Evolutionary conservation across 768 basidiomycete genomes (phyloP), one percentile per base, ranked within the genome.

Genomic region (Calocybe indica): DNA sequence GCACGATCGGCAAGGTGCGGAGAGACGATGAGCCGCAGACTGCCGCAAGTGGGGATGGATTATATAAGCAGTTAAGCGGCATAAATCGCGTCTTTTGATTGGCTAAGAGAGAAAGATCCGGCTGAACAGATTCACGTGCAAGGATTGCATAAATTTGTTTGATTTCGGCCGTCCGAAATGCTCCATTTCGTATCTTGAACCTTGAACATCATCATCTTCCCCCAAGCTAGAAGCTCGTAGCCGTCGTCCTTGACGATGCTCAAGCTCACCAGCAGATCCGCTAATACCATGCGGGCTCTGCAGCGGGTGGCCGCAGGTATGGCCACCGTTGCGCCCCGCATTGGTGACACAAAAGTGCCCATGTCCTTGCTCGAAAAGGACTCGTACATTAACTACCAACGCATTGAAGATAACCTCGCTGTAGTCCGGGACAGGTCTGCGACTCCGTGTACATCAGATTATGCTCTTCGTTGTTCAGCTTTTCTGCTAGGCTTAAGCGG

Each of bases 371-470:
- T 92, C 53, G 90, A 92, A 67, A 82, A 84, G 62, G 80, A 75
- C 57, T 82, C 80, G 38, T 92, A 80, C 63, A 92, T 93, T 69
- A 93, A 93, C 80, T 92, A 93, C 68, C 91, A 93, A 70, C 86
- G 94, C 49, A 97, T 98, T 64, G 94, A 98, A 74, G 93, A 97
- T 68, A 97, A 94, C 76, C 86, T 98, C 52, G 83, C 78, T 55
- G 66, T 95, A 62, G 81, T 97, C 48, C 85, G 92, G 56, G 74
- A 83, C 45, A 81, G 93, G 93, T 93, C 34, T 45, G 46, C 37
- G 33, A n/a, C 15, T 46, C 33, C 10, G 40, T 39, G 43, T 12
- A 13, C 14, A 29, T 31, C 10, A 7, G 9, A 22, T n/a, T 39
- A 11, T 49, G 14, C 13, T 12, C 35, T 45, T 44, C 33, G 52